Base-by-base conservation (phyloP, 768 basidiomycete genomes). In the Mrakia gelida region DNA sequence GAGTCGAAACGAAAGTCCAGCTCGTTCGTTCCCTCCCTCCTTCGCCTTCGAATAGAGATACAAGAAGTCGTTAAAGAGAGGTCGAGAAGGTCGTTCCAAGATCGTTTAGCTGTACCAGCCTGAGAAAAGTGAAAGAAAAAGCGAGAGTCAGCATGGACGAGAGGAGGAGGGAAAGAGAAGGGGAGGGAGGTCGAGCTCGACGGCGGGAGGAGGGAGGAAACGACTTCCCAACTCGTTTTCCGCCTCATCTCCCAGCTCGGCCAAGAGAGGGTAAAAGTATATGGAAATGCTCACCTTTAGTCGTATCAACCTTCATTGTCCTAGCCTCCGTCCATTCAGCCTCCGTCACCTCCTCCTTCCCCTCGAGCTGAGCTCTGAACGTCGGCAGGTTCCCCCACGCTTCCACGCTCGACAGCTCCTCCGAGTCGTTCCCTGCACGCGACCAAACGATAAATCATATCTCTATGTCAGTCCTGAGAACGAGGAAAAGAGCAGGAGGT, bases 241-340 rank as follows among this genome's bases (percentile, higher is more conserved):
- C 21, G 3, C 65, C 28, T 34, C n/a, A n/a, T n/a, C n/a, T n/a
- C n/a, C 32, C 34, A 2, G 2, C 67, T 18, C 16, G 18, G 2
- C 2, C 16, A 34, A 67, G 18, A 34, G 65, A 9, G 18, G n/a
- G 43, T 18, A 45, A 26, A n/a, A 38, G 45, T 28, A 49, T 38
- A 34, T 21, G n/a, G 45, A 49, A 16, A 52, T 18, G 26, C 54
- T 61, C 56, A 41, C 61, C 73, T 26, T 43, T 61, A 6, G 38
- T 61, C 56, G 61, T 34, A 26, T 70, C 65, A 9, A 68, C 67
- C 30, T 13, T 30, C 21, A 16, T 34, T 34, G 9, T 45, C 52
- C 75, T 76, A 15, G 34, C 75, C 32, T 52, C 49, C 1, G 6
- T 11, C 75, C 75, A 76, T 32, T 76, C 75, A 8, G 30, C 32